Percentiles rank a stretch among this genome's conserved stretches.
Evolutionary conservation across 805 yeast genomes (phyloP).

Genomic region (Myxozyma vanderwaltii): DNA sequence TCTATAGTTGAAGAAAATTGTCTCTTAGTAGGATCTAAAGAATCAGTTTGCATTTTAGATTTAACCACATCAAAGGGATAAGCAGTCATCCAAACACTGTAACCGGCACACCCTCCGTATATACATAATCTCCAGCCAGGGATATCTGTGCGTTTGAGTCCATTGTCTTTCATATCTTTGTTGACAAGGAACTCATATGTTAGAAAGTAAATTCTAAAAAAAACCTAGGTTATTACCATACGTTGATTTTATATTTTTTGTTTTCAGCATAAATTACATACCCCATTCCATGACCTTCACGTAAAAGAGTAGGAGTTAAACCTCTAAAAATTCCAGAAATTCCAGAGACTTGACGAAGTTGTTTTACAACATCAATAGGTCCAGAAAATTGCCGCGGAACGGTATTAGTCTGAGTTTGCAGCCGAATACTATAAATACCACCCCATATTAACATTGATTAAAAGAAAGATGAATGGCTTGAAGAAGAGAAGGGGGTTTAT

Average conservation of each 20-base stretch:
- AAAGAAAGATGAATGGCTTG: neutral
- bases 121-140: slow-evolving; percentile 85
- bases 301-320: slow-evolving; percentile 71
- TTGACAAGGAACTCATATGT: slow-evolving; percentile 88
- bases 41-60: slow-evolving; percentile 81
- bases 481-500: neutral
- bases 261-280: slow-evolving; percentile 2
- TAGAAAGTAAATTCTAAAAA: slow-evolving; percentile 60
- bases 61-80: slow-evolving; percentile 93
- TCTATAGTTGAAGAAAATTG: slow-evolving; percentile 58
- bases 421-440: slow-evolving; percentile 85
- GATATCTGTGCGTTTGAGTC: slow-evolving; percentile 64
- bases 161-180: slow-evolving; percentile 52
- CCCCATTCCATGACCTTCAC: slow-evolving; percentile 90
- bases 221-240: neutral
- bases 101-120: slow-evolving; percentile 91
- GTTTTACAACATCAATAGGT: slow-evolving; percentile 69
- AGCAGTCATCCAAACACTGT: slow-evolving; percentile 77
- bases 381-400: slow-evolving; percentile 60
- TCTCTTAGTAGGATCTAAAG: slow-evolving; percentile 60
- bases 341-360: slow-evolving; percentile 59
- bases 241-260: neutral
- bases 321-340: slow-evolving; percentile 74
- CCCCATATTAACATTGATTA: no score
- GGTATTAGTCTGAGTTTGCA: slow-evolving; percentile 78